Conservation (phyloP, 1,284 basidiomycete genomes). For the Apiotrichum akiyoshidainum region DNA sequence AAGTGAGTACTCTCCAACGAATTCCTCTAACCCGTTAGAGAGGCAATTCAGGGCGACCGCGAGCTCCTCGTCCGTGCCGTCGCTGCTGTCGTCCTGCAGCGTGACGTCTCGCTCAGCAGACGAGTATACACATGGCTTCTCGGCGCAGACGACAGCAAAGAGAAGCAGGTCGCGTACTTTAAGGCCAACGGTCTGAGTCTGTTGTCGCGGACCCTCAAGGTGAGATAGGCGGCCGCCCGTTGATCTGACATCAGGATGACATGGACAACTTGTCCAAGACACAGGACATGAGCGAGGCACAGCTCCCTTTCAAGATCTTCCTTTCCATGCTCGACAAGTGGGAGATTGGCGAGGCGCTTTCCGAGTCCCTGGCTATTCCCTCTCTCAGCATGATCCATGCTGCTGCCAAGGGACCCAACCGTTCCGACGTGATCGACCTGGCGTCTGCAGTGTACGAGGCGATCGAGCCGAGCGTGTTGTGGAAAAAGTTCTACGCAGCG, state of each 20-base stretch:
- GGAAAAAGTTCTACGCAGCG: constrained; percentile 66
- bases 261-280: constrained; percentile 62
- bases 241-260: constrained; percentile 56
- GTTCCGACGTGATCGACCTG: constrained; percentile 67
- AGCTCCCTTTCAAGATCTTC: constrained; percentile 87
- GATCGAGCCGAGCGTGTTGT: constrained; percentile 81
- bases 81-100: constrained; percentile 76
- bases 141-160: constrained; percentile 71
- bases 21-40: constrained; percentile 18
- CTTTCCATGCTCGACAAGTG: constrained; percentile 93
- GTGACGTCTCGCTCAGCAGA: constrained; percentile 89
- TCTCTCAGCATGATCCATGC: constrained; percentile 46
- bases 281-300: constrained; percentile 67
- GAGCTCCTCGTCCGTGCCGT: constrained; percentile 74
- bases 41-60: constrained; percentile 61
- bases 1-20: constrained; percentile 47
- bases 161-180: constrained; percentile 69
- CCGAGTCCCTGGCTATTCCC: constrained; percentile 73
- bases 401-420: constrained; percentile 6
- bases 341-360: constrained; percentile 84
- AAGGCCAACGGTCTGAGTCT: constrained; percentile 65
- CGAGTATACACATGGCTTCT: constrained; percentile 91
- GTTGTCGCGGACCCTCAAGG: constrained; percentile 65
- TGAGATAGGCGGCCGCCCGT: constrained; percentile 43
- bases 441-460: constrained; percentile 88